Evolutionary conservation across 148 eudicot species (phyloP).

Genomic region (Chenopodium formosanum): DNA sequence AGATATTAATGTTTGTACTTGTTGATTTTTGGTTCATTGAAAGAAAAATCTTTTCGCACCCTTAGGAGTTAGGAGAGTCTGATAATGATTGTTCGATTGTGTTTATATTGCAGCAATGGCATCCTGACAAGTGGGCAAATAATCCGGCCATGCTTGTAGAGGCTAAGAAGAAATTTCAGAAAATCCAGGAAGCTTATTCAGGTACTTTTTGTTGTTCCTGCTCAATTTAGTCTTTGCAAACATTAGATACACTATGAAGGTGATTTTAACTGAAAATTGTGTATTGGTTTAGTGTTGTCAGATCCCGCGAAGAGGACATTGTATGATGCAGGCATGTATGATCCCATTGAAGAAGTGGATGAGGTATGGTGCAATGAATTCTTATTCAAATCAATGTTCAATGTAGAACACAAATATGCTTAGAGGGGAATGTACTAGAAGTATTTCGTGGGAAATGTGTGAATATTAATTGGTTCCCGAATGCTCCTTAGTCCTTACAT

Average conservation of each 20-base stretch:
- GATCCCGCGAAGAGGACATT: slow-evolving; percentile 57
- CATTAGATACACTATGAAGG: not conserved
- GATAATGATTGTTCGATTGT: not conserved
- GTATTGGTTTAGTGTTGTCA: slow-evolving; percentile 59
- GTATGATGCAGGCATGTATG: slow-evolving; percentile 75
- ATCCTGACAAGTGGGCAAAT: slow-evolving; percentile 75
- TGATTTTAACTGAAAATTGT: not conserved
- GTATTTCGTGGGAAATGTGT: too few relatives aligned
- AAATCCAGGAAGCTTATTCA: slow-evolving; percentile 88
- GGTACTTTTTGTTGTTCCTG: slow-evolving; percentile 30
- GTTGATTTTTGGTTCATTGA: not conserved
- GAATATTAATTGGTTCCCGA: too few relatives aligned
- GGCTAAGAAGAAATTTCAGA: slow-evolving; percentile 80
- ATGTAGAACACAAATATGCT: not conserved
- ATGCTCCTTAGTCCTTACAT: too few relatives aligned
- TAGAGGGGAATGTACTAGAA: not conserved
- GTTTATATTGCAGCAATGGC: slow-evolving; percentile 68
- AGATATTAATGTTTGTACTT: not conserved
- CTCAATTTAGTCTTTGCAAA: not conserved
- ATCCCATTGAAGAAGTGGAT: slow-evolving; percentile 56
- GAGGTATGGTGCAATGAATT: slow-evolving; percentile 38
- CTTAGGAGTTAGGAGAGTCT: not conserved
- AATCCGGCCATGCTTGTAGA: slow-evolving; percentile 50
- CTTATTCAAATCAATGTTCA: not conserved
- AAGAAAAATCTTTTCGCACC: not conserved